Conservation (phyloP, 1,284 basidiomycete species). For the Meira miltonrushii region DNA sequence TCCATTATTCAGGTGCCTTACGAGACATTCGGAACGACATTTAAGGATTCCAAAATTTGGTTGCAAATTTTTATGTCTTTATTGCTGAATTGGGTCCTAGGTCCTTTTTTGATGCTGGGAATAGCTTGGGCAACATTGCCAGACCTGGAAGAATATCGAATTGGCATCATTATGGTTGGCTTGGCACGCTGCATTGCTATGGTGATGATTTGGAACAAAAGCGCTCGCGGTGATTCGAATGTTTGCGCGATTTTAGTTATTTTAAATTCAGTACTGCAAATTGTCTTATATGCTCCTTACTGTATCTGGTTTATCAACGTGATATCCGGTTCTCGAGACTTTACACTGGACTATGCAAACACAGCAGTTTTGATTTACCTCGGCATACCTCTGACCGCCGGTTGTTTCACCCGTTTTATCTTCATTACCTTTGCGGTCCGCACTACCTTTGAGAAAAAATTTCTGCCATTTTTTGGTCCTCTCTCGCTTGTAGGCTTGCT, state of each 20-base stretch:
- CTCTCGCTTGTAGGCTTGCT: constrained; percentile 61
- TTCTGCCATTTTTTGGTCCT: constrained; percentile 67
- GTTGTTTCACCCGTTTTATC: constrained; percentile 64
- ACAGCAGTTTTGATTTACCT: constrained; percentile 65
- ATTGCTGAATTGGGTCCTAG: constrained; percentile 74
- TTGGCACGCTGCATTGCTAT: constrained; percentile 57
- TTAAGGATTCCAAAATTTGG: constrained; percentile 63
- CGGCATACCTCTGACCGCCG: constrained; percentile 67
- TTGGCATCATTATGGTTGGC: constrained; percentile 62
- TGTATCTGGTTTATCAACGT: constrained; percentile 72
- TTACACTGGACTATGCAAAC: constrained; percentile 64
- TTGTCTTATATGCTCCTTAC: constrained; percentile 71
- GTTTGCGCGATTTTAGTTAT: constrained; percentile 68
- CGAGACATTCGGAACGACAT: constrained; percentile 51
- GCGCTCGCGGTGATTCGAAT: constrained; percentile 69
- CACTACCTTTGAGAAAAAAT: constrained; percentile 58
- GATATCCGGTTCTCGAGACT: constrained; percentile 54
- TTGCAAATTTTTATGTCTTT: constrained; percentile 68
- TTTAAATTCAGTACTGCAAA: constrained; percentile 63
- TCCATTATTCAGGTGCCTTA: background rate
- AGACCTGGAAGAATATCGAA: constrained; percentile 56
- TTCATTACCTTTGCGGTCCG: constrained; percentile 58
- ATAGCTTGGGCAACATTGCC: constrained; percentile 80
- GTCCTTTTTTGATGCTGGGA: constrained; percentile 71
- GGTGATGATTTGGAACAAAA: constrained; percentile 60